Evolutionary conservation across 257 asterid species (phyloP).

Genomic region (Fraxinus quadrangulata): DNA sequence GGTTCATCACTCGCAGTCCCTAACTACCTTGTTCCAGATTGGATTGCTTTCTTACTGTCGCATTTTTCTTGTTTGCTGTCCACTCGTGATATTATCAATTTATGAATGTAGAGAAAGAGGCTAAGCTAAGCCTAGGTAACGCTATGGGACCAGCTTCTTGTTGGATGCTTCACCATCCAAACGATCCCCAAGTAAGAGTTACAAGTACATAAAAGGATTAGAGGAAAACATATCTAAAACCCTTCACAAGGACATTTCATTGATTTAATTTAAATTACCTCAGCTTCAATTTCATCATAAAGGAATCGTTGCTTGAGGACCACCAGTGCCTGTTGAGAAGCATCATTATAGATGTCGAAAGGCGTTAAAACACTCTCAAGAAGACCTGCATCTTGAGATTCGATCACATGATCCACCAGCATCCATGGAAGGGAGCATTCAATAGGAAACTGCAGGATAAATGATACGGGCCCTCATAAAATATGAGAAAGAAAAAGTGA

Average conservation of each 20-base stretch:
- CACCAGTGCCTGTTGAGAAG: constrained; percentile 93
- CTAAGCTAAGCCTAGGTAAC: not conserved
- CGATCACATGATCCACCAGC: constrained; percentile 93
- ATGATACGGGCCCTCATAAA: constrained; percentile 15
- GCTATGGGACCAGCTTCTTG: not conserved
- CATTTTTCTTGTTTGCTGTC: not conserved
- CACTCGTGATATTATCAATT: not conserved
- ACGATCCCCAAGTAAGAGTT: constrained; percentile 4
- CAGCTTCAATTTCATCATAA: constrained; percentile 98
- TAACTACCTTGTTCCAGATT: not conserved
- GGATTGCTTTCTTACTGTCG: not conserved
- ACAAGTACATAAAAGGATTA: constrained; percentile 11
- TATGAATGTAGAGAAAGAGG: not conserved
- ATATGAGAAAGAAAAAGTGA: constrained; percentile 19
- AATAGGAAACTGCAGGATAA: constrained; percentile 78
- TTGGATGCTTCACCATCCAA: constrained; percentile 19
- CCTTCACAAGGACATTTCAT: constrained; percentile 11
- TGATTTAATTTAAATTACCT: constrained; percentile 52
- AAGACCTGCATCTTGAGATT: constrained; percentile 78
- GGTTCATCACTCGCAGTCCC: not conserved
- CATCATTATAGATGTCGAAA: constrained; percentile 95
- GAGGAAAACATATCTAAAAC: not conserved
- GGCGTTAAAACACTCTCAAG: constrained; percentile 90
- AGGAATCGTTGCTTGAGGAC: constrained; percentile 96
- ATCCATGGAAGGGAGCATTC: constrained; percentile 99